These are phyloP conservation scores for Carpinus viminea DNA, from an alignment of 306 rosid species.

Conservation along the genomic window DNA sequence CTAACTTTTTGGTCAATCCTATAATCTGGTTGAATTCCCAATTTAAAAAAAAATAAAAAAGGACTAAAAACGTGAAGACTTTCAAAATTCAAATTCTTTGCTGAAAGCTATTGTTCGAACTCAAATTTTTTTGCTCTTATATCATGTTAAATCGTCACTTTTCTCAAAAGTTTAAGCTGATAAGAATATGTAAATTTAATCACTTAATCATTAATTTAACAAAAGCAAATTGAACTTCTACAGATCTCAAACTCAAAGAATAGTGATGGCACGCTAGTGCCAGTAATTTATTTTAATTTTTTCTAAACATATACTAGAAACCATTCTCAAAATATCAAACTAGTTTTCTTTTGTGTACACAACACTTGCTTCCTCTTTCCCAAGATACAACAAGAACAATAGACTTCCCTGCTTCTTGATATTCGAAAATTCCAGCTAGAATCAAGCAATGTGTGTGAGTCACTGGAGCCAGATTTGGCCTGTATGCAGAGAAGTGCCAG, in stretches of 20 bases:
- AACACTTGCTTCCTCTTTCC: background rate
- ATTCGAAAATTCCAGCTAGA: background rate
- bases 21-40: too few species aligned
- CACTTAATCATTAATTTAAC: too few species aligned
- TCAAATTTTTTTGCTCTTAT: too few species aligned
- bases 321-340: background rate
- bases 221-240: background rate
- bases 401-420: background rate
- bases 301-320: background rate
- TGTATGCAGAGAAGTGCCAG: background rate
- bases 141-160: too few species aligned
- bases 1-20: too few species aligned
- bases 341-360: background rate
- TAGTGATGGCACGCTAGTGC: background rate
- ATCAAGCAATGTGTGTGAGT: background rate
- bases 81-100: too few species aligned
- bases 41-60: too few species aligned
- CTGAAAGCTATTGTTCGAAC: background rate
- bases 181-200: too few species aligned
- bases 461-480: background rate
- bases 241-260: background rate
- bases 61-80: too few species aligned
- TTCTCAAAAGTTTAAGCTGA: too few species aligned
- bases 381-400: background rate
- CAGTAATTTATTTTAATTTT: background rate